Base-by-base conservation (phyloP, 768 basidiomycete species). In the Pisolithus sp. region DNA sequence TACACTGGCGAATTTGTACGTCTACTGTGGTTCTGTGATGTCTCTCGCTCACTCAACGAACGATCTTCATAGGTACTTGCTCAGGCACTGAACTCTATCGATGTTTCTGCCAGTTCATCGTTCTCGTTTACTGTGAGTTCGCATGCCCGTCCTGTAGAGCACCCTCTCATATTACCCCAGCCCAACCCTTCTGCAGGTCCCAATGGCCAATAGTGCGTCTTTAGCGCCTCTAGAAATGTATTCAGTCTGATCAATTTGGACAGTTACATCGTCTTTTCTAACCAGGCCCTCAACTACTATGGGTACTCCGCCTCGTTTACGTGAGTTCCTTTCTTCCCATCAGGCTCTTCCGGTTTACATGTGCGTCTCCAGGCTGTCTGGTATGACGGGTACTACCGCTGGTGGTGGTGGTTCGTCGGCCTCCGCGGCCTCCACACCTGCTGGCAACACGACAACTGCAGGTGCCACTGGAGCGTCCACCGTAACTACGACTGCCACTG, bases 261-360 rank as follows among this genome's bases (percentile, higher is more conserved):
- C 44, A 89, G 86, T 57, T 88, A 86, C 64, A 62, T 89, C 54
- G 75, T 75, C 53, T 81, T 89, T 59, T 74, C 65, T 24, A 78
- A 75, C 3, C 70, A 59, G 21, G 31, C 68, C 53, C 26, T 48
- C 41, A 53, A 58, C 1, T 79, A 78, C 50, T 52, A 52, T 0
- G 70, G 64, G 23, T 85, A 68, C 61, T 85, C 85, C 0, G 73
- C 77, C 0, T 71, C 70, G 54, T 87, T 89, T 69, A 60, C 63
- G 84, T 83, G 55, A 46, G 78, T 68, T 2, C 38, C 7, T 4
- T 26, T 31, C 18, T 18, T 3, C 12, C 15, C 20, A 15, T 41
- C 10, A 34, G 34, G 17, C 21, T 9, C 36, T 12, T 39, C 20
- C n/a, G 31, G n/a, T 41, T 62, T 45, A 58, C 53, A 2, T 26